Percentiles rank a stretch among this genome's conserved stretches.
Evolutionary conservation across 148 eudicot species (phyloP).

Genomic region (Heliosperma pusillum): DNA sequence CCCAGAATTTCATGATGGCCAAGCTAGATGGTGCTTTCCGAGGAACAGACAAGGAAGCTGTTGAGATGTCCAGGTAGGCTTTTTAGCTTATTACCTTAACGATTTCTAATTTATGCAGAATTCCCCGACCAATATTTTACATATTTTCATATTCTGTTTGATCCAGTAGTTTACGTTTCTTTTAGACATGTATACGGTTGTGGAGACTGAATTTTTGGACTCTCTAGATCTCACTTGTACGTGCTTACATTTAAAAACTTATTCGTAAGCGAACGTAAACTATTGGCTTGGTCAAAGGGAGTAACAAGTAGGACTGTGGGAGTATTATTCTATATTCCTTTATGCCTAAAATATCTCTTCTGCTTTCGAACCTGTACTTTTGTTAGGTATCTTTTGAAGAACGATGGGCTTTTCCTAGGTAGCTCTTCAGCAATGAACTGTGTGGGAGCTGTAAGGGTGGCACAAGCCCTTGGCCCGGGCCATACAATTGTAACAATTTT

Average conservation of each 20-base stretch:
- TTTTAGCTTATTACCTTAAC: not conserved
- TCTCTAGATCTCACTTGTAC: too few relatives aligned
- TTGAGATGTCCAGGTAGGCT: constrained; percentile 95
- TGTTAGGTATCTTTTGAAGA: constrained; percentile 78
- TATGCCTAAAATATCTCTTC: not conserved
- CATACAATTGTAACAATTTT: constrained; percentile 84
- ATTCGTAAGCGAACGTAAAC: not conserved
- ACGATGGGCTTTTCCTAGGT: constrained; percentile 89
- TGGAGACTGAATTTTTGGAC: too few relatives aligned
- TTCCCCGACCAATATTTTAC: not conserved
- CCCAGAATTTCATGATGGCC: constrained; percentile 80
- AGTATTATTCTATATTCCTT: not conserved
- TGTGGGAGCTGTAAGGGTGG: constrained; percentile 91
- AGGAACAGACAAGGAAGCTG: constrained; percentile 92
- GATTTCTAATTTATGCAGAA: not conserved
- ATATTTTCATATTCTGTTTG: too few relatives aligned
- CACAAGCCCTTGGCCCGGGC: constrained; percentile 78
- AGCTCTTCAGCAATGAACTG: constrained; percentile 99
- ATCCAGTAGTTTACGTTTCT: too few relatives aligned
- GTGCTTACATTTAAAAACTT: not conserved
- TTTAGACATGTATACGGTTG: too few relatives aligned
- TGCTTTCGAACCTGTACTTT: not conserved
- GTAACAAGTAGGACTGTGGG: too few relatives aligned
- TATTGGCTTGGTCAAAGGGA: not conserved
- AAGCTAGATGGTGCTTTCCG: constrained; percentile 90